A percentile compares a stretch with the other conserved stretches of the same genome.
phyloP scores from a whole-genome alignment of 805 yeast genomes.

The Yamadazyma sp. region DNA sequence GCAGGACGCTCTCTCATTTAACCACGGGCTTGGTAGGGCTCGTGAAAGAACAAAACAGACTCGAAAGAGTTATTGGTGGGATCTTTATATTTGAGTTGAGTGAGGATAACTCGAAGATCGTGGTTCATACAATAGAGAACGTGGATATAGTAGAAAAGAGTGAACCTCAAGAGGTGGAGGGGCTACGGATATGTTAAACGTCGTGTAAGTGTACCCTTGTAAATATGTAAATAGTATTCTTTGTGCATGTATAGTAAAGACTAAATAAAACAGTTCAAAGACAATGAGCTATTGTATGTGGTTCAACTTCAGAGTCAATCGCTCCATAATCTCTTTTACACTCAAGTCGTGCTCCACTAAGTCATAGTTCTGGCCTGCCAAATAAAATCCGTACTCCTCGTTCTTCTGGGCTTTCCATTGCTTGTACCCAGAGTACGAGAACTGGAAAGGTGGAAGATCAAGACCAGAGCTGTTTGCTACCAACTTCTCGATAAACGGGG shows the following conservation, averaged over 20 bases:
- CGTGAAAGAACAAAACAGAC: conserved; percentile 23
- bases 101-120: conserved; percentile 50
- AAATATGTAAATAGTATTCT: conserved; percentile 1
- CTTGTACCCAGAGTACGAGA: conserved; percentile 32
- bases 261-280: background rate
- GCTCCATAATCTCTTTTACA: conserved; percentile 25
- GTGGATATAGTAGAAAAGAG: conserved; percentile 55
- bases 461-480: background rate
- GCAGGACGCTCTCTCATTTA: conserved; percentile 26
- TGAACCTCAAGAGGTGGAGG: conserved; percentile 26
- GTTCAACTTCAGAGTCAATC: too few relatives aligned
- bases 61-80: conserved; percentile 51
- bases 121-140: conserved; percentile 67
- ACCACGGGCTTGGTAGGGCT: conserved; percentile 36
- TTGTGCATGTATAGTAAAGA: too few relatives aligned
- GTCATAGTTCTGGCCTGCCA: conserved; percentile 37
- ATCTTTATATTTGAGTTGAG: conserved; percentile 65
- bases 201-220: background rate
- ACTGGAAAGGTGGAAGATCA: conserved; percentile 37
- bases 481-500: conserved; percentile 30
- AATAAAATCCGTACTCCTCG: conserved; percentile 26
- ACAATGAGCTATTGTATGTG: background rate
- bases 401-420: conserved; percentile 17
- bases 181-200: conserved; percentile 27
- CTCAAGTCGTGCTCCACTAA: conserved; percentile 20